These are phyloP conservation scores for Teunomyces cretensis DNA, from an alignment of 805 yeast genomes.

Conservation along the genomic window DNA sequence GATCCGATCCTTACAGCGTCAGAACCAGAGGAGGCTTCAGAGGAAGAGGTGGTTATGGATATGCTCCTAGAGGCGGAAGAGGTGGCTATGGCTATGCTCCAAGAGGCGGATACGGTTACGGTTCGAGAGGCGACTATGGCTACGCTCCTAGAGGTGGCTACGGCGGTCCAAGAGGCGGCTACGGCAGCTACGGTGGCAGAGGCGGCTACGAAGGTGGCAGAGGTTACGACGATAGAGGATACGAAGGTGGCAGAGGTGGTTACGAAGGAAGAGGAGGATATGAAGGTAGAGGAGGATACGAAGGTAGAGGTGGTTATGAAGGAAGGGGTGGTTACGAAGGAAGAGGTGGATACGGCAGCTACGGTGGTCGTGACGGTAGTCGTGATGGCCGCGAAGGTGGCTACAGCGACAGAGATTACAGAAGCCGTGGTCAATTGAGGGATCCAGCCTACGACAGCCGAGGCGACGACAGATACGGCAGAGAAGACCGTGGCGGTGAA, in stretches of 20 bases:
- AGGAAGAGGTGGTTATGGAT: slow-evolving; percentile 19
- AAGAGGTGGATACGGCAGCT: slow-evolving; percentile 15
- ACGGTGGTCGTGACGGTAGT: slow-evolving; percentile 20
- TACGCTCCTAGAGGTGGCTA: slow-evolving; percentile 22
- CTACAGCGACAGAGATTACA: slow-evolving; percentile 10
- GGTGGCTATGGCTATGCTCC: slow-evolving; percentile 14
- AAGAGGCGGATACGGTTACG: slow-evolving; percentile 27
- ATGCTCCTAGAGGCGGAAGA: slow-evolving; percentile 16
- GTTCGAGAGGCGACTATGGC: slow-evolving; percentile 15
- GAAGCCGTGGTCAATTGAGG: slow-evolving; percentile 18
- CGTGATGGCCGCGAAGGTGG: slow-evolving; percentile 17
- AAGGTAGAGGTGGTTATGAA: slow-evolving; percentile 5
- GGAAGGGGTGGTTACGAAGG: slow-evolving; percentile 14
- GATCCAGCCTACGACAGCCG: slow-evolving; percentile 16
- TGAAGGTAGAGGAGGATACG: slow-evolving; percentile 10
- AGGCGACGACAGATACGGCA: slow-evolving; percentile 11
- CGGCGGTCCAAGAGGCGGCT: slow-evolving; percentile 21
- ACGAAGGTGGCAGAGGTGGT: slow-evolving; percentile 20
- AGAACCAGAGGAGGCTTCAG: slow-evolving; percentile 31
- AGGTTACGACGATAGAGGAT: slow-evolving; percentile 19
- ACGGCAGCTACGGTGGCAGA: slow-evolving; percentile 7
- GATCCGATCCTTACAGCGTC: slow-evolving; percentile 49
- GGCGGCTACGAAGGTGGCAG: slow-evolving; percentile 19
- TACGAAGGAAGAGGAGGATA: slow-evolving; percentile 18
- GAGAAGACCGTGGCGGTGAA: slow-evolving; percentile 6